Base-by-base conservation (phyloP, 345 rosid genomes). In the Corchorus olitorius region DNA sequence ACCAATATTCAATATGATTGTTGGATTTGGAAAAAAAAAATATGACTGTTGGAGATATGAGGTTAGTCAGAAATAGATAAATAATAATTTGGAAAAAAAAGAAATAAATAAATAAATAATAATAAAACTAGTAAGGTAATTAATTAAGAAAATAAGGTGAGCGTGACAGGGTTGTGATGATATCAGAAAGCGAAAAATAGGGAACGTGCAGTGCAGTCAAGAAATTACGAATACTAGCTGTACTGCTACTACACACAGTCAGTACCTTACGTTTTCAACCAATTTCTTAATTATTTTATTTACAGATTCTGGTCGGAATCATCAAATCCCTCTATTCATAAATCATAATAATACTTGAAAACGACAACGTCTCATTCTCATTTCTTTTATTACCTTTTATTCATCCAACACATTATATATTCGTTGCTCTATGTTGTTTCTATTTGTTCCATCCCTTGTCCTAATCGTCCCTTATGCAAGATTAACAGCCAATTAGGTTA, bases 201-300 rank as follows among this genome's bases (percentile, higher is more conserved):
- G 75, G 83, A 77, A 79, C 85, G 88, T 85, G 88, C 84, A 8
- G 74, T 39, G 77, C 45, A 53, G 79, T 78, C 54, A 33, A 13
- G 5, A 13, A 14, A 60, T 22, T 11, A 39, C 5, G 43, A 39
- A 60, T 12, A 43, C 43, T 27, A 27, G 27, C 55, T 16, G 73
- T 27, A 27, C 27, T 27, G 27, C 27, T 27, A 27, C 27, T 27
- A 27, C 27, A 27, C 27, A 27, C 27, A n/a, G 17, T 16, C 5
- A 43, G 73, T 54, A 10, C 43, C 65, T 68, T 74, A 12, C 8
- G 16, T 37, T 15, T 27, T 35, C 45, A 35, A 62, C 20, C 2
- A 33, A 5, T 1, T 33, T 61, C 14, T 59, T 61, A 1, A 2
- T 62, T 62, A 0, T 59, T 20, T 33, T 27, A 2, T 62, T 35